phyloP scores from a whole-genome alignment of 2,329 filamentous ascomycete genomes.

The Talaromyces sp. region DNA sequence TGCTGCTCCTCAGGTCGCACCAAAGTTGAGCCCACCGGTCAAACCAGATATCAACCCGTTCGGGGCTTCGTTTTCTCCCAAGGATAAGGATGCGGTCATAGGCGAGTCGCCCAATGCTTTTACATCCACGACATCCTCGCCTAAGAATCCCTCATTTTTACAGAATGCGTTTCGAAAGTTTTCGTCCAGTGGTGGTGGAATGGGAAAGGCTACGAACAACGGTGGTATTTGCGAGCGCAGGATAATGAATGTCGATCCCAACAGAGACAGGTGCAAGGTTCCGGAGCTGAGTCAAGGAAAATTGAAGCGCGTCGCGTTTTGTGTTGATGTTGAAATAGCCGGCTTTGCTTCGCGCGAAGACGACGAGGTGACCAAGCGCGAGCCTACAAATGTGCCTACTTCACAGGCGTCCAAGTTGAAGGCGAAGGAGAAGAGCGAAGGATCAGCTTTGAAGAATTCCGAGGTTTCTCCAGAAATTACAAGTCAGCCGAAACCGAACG shows the following conservation, averaged over 20 bases:
- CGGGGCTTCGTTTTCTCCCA: conserved; percentile 41
- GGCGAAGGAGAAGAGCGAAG: conserved; percentile 68
- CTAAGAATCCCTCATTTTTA: conserved; percentile 71
- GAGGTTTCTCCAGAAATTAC: conserved; percentile 52
- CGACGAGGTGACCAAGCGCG: conserved; percentile 33
- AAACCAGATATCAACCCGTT: conserved; percentile 46
- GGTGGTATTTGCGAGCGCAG: conserved; percentile 75
- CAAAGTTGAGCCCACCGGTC: conserved; percentile 32
- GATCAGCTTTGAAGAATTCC: conserved; percentile 66
- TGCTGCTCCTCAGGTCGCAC: conserved; percentile 25
- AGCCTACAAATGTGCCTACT: conserved; percentile 2
- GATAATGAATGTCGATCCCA: conserved; percentile 79
- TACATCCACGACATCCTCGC: conserved; percentile 60
- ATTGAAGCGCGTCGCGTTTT: conserved; percentile 85
- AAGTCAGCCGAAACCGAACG: conserved; percentile 19
- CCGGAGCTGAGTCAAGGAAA: conserved; percentile 76
- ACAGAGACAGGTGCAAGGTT: conserved; percentile 75
- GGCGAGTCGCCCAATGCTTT: conserved; percentile 27
- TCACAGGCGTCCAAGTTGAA: conserved; percentile 29
- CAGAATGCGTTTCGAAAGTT: conserved; percentile 77
- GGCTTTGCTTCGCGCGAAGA: conserved; percentile 77
- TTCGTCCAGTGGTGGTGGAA: conserved; percentile 58
- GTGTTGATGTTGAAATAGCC: conserved; percentile 95
- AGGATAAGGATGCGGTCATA: conserved; percentile 44
- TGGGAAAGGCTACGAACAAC: conserved; percentile 53